A percentile compares a stretch with the other conserved stretches of the same genome.
Evolutionary conservation across 192 early-diverging fungal species (phyloP).

Genomic region (Chytriomyces confervae): DNA sequence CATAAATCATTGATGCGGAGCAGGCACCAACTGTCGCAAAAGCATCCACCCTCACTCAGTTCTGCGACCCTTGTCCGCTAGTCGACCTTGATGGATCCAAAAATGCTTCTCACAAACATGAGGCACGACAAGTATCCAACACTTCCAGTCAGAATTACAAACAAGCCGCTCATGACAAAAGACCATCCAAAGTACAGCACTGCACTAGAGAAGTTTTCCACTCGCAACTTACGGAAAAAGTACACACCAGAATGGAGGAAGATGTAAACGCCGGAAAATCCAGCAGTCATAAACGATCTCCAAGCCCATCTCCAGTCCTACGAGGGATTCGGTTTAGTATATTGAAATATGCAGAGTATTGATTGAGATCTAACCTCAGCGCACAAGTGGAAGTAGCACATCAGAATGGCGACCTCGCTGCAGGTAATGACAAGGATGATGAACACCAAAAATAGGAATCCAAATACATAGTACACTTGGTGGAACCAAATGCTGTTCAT

Average conservation of each 20-base stretch:
- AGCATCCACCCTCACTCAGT: no score
- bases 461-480: conserved; percentile 64
- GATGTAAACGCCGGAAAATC: conserved; percentile 74
- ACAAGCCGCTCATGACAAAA: conserved; percentile 71
- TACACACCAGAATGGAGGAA: conserved; percentile 74
- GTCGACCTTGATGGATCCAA: conserved; percentile 76
- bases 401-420: conserved; percentile 55
- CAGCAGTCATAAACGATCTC: conserved; percentile 79
- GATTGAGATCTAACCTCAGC: conserved; percentile 47
- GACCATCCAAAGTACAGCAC: conserved; percentile 75
- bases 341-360: background rate
- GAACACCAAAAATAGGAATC: conserved; percentile 62
- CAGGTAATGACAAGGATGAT: conserved; percentile 61
- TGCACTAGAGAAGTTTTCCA: conserved; percentile 69
- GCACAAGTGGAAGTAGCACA: conserved; percentile 66
- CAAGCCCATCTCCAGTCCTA: conserved; percentile 88
- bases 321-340: background rate
- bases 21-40: no score
- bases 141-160: conserved; percentile 71
- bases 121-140: conserved; percentile 72
- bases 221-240: conserved; percentile 50
- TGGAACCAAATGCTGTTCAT: conserved; percentile 62
- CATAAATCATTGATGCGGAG: background rate
- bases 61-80: conserved; percentile 24
- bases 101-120: conserved; percentile 73